Evolutionary conservation across 225 moss, liverwort and hornwort genomes (phyloP).

Genomic region (Bryoerythrophyllum caledonicum): DNA sequence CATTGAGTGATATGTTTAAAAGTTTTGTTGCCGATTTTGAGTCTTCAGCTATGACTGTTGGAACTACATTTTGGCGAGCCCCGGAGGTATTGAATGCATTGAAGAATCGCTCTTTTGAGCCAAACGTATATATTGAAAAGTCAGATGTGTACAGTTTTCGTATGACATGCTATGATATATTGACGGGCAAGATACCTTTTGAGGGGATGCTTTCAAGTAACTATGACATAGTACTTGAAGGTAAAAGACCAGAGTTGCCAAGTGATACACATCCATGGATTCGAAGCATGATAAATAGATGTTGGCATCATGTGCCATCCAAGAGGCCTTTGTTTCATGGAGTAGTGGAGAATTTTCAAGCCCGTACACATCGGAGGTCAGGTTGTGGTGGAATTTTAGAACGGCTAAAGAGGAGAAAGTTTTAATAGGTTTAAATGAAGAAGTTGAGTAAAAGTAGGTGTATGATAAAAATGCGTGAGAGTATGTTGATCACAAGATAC

Average conservation of each 20-base stretch:
- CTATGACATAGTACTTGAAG: not conserved
- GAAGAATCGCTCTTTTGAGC: not conserved
- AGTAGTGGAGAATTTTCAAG: not conserved
- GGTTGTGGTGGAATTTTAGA: too few species aligned
- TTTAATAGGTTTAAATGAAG: too few species aligned
- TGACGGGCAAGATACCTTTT: constrained; percentile 1
- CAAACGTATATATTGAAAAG: not conserved
- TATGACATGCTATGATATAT: constrained; percentile 10
- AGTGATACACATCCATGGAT: constrained; percentile 2
- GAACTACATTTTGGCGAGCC: not conserved
- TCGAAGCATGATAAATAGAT: not conserved
- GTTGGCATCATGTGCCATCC: constrained; percentile 2
- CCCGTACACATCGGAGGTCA: too few species aligned
- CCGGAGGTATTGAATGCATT: not conserved
- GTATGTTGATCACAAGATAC: too few species aligned
- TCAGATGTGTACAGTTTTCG: constrained; percentile 9
- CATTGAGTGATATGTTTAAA: not conserved
- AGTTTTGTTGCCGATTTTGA: not conserved
- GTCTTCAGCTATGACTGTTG: not conserved
- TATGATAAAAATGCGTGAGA: too few species aligned
- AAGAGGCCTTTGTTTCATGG: constrained; percentile 4
- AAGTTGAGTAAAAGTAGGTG: too few species aligned
- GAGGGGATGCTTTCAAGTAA: not conserved
- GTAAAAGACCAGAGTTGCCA: not conserved
- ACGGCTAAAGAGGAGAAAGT: too few species aligned